Base-by-base conservation (phyloP, 257 asterid species). In the Nyctanthes arbortristis region DNA sequence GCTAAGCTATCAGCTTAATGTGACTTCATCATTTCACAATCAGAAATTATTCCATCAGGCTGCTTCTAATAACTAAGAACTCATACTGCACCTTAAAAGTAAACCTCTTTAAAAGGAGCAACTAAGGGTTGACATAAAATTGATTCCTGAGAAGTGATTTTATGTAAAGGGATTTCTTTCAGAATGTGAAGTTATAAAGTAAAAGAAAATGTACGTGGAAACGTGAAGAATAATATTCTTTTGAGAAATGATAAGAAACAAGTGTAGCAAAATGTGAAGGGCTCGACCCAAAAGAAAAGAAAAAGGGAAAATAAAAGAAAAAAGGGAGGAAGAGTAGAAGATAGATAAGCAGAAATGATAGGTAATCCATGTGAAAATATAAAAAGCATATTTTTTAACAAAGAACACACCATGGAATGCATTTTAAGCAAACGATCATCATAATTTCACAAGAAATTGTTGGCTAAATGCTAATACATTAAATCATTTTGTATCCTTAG, bases 21-120 rank as follows among this genome's bases (percentile, higher is more conserved):
- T 63, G 67, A 37, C 39, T 61, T 45, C 31, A 18, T 69, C 66
- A 28, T 75, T 58, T 45, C 13, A 39, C 32, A n/a, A n/a, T n/a
- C n/a, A 33, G 8, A n/a, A 43, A 27, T 43, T 34, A 59, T 30
- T 36, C 66, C 57, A 63, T 31, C 35, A 45, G 63, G 28, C 60
- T 35, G 49, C 31, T 27, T 68, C 61, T 25, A 57, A 57, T 47
- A 64, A 35, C 32, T 54, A 13, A 59, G 47, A 66, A 59, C 40
- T 18, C 16, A 58, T 36, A 52, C 24, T 37, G 22, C 40, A 52
- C 25, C 31, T 43, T 20, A 58, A 61, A 25, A 29, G 56, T 52
- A 52, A 75, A 74, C 31, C 49, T 24, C 68, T 43, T 37, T 47
- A 24, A 56, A 27, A 20, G 28, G 31, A 47, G 61, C 66, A 54